A percentile compares a stretch with the other conserved stretches of the same genome.
phyloP scores from a whole-genome alignment of 176 grass and related monocot genomes.

The Coix lacrymajobi region DNA sequence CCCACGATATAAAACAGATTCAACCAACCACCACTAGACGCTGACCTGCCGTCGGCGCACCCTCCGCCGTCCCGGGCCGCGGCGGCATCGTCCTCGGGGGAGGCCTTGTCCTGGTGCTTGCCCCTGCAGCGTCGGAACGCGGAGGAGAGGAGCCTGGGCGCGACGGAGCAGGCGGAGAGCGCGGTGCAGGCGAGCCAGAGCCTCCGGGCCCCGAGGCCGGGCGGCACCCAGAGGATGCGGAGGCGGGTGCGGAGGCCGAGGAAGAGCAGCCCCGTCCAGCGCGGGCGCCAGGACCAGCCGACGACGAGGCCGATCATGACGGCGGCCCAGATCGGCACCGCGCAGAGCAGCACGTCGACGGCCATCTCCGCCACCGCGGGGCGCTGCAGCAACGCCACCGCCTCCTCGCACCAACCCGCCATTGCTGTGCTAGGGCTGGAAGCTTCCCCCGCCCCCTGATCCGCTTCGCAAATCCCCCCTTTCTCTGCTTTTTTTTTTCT shows the following conservation, averaged over 20 bases:
- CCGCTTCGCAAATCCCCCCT: neutral
- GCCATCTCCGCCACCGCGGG: constrained; percentile 81
- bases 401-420: constrained; percentile 67
- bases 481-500: neutral
- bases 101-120: constrained; percentile 24
- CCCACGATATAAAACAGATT: neutral
- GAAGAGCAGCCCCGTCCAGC: constrained; percentile 90
- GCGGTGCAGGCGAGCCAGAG: constrained; percentile 99
- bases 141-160: constrained; percentile 50
- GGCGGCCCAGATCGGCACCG: constrained; percentile 97
- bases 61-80: neutral
- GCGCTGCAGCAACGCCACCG: constrained; percentile 55
- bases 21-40: neutral
- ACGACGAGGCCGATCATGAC: constrained; percentile 91
- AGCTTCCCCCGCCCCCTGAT: neutral
- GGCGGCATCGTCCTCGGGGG: neutral
- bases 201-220: constrained; percentile 67
- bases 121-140: constrained; percentile 21
- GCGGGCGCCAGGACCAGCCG: constrained; percentile 91
- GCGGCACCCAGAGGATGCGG: constrained; percentile 65
- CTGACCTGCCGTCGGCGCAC: constrained; percentile 33
- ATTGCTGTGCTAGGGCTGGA: constrained; percentile 26
- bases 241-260: constrained; percentile 72
- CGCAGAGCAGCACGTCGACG: constrained; percentile 80
- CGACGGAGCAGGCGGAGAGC: constrained; percentile 88